Conservation (phyloP, 345 rosid species). For the Melastoma malabathricum region DNA sequence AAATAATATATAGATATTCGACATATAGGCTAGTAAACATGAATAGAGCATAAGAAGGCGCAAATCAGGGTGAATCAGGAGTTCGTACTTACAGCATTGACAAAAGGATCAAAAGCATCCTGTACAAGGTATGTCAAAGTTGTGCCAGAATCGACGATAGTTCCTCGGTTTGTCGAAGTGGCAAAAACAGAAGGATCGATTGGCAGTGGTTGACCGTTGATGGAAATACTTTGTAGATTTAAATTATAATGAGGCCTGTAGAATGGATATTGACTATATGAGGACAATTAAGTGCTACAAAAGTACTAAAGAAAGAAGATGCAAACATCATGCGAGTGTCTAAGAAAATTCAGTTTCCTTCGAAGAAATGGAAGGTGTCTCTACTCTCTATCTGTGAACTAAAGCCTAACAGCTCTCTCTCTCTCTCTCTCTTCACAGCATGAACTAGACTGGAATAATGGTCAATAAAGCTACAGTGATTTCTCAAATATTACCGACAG, state of each 20-base stretch:
- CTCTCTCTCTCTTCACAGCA: too few relatives aligned
- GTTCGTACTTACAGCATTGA: constrained; percentile 59
- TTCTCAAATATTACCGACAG: too few relatives aligned
- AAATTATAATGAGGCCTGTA: constrained; percentile 97
- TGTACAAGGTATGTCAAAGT: constrained; percentile 88
- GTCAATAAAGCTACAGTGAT: too few relatives aligned
- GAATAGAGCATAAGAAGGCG: not conserved
- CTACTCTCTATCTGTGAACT: too few relatives aligned
- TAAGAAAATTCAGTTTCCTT: too few relatives aligned
- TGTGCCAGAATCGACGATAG: constrained; percentile 94
- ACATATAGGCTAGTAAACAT: too few relatives aligned
- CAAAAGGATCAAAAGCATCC: constrained; percentile 70
- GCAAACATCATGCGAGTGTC: not conserved
- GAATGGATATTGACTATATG: constrained; percentile 9
- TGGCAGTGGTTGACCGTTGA: constrained; percentile 54
- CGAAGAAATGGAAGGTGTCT: too few relatives aligned
- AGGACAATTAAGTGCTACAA: not conserved
- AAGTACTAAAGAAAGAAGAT: not conserved
- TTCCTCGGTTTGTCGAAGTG: constrained; percentile 63
- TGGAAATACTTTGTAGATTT: constrained; percentile 61
- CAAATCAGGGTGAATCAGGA: constrained; percentile 3
- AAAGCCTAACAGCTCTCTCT: too few relatives aligned
- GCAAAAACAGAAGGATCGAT: constrained; percentile 56
- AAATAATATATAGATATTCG: too few relatives aligned
- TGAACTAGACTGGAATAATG: too few relatives aligned